These are phyloP conservation scores for Babesia caballi DNA, from an alignment of 169 alveolate species.

Conservation along the genomic window DNA sequence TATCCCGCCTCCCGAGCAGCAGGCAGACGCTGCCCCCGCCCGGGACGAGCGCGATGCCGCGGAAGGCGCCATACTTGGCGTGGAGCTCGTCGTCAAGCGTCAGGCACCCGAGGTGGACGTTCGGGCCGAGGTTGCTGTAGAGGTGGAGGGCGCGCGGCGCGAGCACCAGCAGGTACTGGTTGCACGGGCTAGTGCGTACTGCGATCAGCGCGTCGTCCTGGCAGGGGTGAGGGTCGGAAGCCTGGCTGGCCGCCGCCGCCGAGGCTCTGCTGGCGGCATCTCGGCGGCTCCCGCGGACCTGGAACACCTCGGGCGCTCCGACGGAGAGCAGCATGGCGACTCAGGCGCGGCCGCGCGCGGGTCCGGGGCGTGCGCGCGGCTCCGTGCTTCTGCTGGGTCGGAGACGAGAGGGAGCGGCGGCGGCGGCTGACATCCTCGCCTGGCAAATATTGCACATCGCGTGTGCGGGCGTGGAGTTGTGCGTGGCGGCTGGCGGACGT, in stretches of 20 bases:
- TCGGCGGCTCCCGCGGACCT: neutral
- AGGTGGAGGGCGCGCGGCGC: slow-evolving; percentile 17
- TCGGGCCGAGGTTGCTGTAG: slow-evolving; percentile 39
- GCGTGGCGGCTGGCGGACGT: neutral
- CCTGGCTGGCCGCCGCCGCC: neutral
- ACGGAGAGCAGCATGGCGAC: slow-evolving; percentile 19
- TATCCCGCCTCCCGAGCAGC: slow-evolving; percentile 36
- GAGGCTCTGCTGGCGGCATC: neutral
- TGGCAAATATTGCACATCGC: neutral
- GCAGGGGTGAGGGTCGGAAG: too few species aligned
- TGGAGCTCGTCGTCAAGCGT: neutral
- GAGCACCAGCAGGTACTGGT: slow-evolving; percentile 36
- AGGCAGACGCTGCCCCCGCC: slow-evolving; percentile 20
- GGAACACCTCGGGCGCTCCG: slow-evolving; percentile 34
- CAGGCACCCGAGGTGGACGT: slow-evolving; percentile 33
- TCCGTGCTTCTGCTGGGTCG: too few species aligned
- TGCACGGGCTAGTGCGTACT: slow-evolving; percentile 39
- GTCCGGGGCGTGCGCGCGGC: neutral
- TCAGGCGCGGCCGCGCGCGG: neutral
- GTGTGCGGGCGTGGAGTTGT: neutral
- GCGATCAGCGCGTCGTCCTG: neutral
- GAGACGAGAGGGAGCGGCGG: too few species aligned
- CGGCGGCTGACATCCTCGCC: too few species aligned
- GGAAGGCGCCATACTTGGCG: slow-evolving; percentile 16
- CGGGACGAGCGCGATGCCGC: slow-evolving; percentile 36